These are phyloP conservation scores for Dactylonectria macrodidyma DNA, from an alignment of 2,329 filamentous ascomycete species.

Conservation along the genomic window DNA sequence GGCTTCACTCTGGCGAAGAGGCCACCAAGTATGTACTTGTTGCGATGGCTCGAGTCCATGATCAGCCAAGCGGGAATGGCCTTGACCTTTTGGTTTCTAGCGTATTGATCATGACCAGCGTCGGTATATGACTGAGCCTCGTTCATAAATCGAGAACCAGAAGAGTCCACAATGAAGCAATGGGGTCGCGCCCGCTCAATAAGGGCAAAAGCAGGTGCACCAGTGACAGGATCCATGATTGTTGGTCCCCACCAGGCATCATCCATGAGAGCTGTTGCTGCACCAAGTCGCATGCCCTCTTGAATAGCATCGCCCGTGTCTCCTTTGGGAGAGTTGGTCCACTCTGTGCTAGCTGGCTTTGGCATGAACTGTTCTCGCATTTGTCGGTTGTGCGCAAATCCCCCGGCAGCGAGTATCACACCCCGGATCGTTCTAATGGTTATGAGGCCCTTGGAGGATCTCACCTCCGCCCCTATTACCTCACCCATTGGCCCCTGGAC, in stretches of 20 bases:
- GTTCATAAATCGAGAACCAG: conserved; percentile 7
- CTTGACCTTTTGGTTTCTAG: background rate
- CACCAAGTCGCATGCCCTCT: conserved; percentile 1
- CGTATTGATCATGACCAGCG: conserved; percentile 13
- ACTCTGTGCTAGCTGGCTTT: no score
- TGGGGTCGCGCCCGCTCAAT: conserved; percentile 19
- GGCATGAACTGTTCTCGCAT: background rate
- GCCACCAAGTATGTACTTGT: conserved; percentile 7
- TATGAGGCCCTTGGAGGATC: background rate
- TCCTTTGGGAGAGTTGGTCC: no score
- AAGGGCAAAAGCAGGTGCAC: conserved; percentile 7
- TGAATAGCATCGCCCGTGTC: no score
- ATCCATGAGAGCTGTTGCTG: conserved; percentile 20
- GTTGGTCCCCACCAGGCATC: conserved; percentile 27
- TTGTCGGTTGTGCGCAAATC: background rate
- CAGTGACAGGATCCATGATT: conserved; percentile 21
- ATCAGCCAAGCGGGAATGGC: conserved; percentile 9
- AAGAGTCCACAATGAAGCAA: background rate
- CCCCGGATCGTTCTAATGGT: background rate
- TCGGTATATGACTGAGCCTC: conserved; percentile 11
- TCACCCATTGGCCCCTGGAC: background rate
- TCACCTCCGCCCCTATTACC: no score
- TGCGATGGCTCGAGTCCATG: conserved; percentile 10
- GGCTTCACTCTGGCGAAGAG: background rate
- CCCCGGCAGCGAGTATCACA: conserved; percentile 5